Evolutionary conservation across 176 grass and related monocot genomes (phyloP), one percentile per base, ranked within the genome.

Genomic region (Aegilops speltoides): DNA sequence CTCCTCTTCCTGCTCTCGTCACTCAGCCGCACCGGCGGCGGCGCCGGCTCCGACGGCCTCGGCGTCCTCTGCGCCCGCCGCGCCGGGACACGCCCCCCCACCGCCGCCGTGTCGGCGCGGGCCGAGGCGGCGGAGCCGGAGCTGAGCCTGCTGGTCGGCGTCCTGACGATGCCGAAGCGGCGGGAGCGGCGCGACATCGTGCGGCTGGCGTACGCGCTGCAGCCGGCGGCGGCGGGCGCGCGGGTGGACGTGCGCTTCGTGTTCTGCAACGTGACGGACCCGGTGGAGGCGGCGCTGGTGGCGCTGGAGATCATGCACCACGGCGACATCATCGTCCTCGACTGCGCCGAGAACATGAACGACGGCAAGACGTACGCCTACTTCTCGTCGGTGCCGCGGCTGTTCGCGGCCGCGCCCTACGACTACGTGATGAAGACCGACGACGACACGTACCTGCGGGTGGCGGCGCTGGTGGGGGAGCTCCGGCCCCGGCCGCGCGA

Each of bases 261-360:
- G 24, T 89, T 96, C 89, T 96, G 94, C 89, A 81, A 68, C 62
- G 87, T 96, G 17, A 72, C 83, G 24, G 86, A 89, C 84, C 85
- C 86, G 29, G 87, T 86, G 48, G 88, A 96, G 46, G 85, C 75
- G 5, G 77, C 76, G 29, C 85, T 94, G 65, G 54, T 96, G 70
- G 64, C 85, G 8, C 76, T 88, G 59, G 94, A 96, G 87, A 31
- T 78, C 63, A 15, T 24, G 85, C 68, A 24, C 2, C 81, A 94
- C 88, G 85, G 83, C 60, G 94, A 96, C 83, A 19, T 96, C 31
- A 1, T 95, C 4, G 76, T 91, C 8, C 88, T 95, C 46, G 60
- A 83, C 86, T 95, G 93, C 91, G 11, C 78, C 63, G 94, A 94
- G 88, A 96, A 96, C 87, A 88, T 96, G 84, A 92, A 96, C 94